These are phyloP conservation scores for Acanthochlamys bracteata DNA, from an alignment of 106 monocot species.

Conservation along the genomic window DNA sequence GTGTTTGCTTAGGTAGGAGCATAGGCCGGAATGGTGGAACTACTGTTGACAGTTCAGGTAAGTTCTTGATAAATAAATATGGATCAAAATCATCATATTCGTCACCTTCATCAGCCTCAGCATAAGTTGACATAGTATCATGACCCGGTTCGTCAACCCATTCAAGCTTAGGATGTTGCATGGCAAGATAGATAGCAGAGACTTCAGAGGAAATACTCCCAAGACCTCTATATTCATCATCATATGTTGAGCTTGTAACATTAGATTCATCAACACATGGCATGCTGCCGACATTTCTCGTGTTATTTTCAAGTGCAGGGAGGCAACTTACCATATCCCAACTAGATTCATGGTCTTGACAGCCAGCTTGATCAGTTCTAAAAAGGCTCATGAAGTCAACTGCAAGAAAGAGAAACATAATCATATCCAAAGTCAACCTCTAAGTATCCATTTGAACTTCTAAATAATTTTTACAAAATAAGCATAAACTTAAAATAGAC, in stretches of 20 bases:
- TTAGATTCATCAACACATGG: slow-evolving; percentile 8
- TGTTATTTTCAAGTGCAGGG: slow-evolving; percentile 1
- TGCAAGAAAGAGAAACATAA: slow-evolving; percentile 12
- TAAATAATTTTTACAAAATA: neutral
- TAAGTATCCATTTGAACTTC: too few relatives aligned
- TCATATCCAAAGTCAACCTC: neutral
- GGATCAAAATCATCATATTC: slow-evolving; percentile 96
- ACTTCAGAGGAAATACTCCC: slow-evolving; percentile 76
- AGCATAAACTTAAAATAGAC: neutral
- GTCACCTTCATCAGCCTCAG: slow-evolving; percentile 57
- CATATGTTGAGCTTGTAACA: slow-evolving; percentile 17
- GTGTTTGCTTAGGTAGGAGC: slow-evolving; percentile 88
- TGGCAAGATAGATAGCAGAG: slow-evolving; percentile 88
- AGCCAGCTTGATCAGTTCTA: slow-evolving; percentile 6
- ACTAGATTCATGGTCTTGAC: slow-evolving; percentile 14
- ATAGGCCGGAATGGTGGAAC: slow-evolving; percentile 84
- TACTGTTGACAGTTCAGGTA: slow-evolving; percentile 72
- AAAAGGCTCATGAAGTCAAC: slow-evolving; percentile 23
- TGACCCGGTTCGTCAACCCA: slow-evolving; percentile 80
- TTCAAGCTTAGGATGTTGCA: slow-evolving; percentile 83
- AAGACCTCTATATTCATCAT: slow-evolving; percentile 39
- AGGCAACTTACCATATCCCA: neutral
- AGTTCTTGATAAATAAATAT: slow-evolving; percentile 80
- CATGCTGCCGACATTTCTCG: slow-evolving; percentile 4
- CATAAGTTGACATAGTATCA: slow-evolving; percentile 61